phyloP scores from a whole-genome alignment of 306 rosid species.

The Hylodesmum podocarpum region DNA sequence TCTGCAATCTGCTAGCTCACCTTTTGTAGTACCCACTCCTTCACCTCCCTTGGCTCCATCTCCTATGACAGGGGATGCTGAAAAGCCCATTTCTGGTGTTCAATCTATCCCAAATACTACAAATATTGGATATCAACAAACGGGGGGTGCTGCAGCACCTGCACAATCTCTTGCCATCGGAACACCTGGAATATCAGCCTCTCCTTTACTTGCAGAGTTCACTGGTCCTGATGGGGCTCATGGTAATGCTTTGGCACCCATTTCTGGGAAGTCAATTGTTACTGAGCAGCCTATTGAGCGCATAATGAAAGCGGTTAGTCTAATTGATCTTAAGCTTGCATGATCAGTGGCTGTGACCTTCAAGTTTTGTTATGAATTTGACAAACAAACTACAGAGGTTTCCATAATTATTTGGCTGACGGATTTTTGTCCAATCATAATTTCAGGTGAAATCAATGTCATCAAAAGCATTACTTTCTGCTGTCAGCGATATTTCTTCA shows the following conservation, averaged over 20 bases:
- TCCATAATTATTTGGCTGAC: slow-evolving; percentile 14
- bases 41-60: slow-evolving; percentile 94
- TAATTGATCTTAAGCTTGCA: slow-evolving; percentile 28
- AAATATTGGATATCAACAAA: slow-evolving; percentile 73
- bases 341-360: slow-evolving; percentile 1
- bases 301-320: slow-evolving; percentile 78
- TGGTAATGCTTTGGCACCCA: slow-evolving; percentile 59
- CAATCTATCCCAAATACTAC: slow-evolving; percentile 63
- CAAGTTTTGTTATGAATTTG: slow-evolving; percentile 4
- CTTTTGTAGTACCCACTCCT: slow-evolving; percentile 85
- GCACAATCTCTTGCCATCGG: slow-evolving; percentile 93
- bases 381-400: background rate
- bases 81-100: slow-evolving; percentile 69
- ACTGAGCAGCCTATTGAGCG: slow-evolving; percentile 95
- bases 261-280: slow-evolving; percentile 71
- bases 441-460: slow-evolving; percentile 90
- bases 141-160: slow-evolving; percentile 53
- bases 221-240: slow-evolving; percentile 71
- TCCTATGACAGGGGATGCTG: slow-evolving; percentile 90
- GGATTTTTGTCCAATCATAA: slow-evolving; percentile 20
- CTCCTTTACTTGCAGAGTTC: slow-evolving; percentile 94
- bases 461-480: slow-evolving; percentile 63
- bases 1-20: slow-evolving; percentile 85
- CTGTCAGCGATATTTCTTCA: slow-evolving; percentile 89
- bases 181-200: slow-evolving; percentile 98